A percentile compares a stretch with the other conserved stretches of the same genome.
Conservation (phyloP, 805 yeast genomes). For the Candida vartiovaarae region DNA sequence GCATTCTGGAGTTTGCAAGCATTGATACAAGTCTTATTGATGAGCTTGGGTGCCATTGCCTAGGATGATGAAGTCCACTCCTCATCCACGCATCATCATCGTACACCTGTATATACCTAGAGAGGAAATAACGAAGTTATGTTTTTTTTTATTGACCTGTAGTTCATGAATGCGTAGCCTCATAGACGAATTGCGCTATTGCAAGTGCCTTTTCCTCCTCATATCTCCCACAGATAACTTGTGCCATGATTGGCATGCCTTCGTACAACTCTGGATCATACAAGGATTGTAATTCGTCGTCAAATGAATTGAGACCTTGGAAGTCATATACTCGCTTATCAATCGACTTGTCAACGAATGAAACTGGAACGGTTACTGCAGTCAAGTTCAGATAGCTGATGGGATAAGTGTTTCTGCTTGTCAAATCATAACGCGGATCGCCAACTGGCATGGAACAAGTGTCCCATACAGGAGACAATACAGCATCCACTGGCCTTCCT, state of each 20-base stretch:
- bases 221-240: constrained; percentile 45
- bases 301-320: constrained; percentile 23
- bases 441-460: constrained; percentile 35
- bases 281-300: constrained; percentile 26
- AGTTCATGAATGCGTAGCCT: too few species aligned
- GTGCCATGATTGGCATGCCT: constrained; percentile 51
- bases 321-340: constrained; percentile 7
- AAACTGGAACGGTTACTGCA: constrained; percentile 24
- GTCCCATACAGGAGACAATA: constrained; percentile 41
- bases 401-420: constrained; percentile 36
- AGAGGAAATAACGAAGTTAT: neutral
- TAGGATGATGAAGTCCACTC: constrained; percentile 7
- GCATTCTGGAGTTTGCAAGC: constrained; percentile 92
- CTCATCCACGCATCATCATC: too few species aligned
- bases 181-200: constrained; percentile 4
- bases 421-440: constrained; percentile 28
- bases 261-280: constrained; percentile 41
- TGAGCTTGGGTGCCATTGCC: constrained; percentile 75
- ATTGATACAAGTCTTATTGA: constrained; percentile 69
- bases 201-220: constrained; percentile 41
- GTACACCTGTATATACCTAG: neutral
- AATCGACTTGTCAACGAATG: neutral
- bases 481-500: constrained; percentile 37
- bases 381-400: constrained; percentile 36
- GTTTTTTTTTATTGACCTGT: neutral